Conservation (phyloP, 2,329 filamentous ascomycete species). For the Colletotrichum australisinense region DNA sequence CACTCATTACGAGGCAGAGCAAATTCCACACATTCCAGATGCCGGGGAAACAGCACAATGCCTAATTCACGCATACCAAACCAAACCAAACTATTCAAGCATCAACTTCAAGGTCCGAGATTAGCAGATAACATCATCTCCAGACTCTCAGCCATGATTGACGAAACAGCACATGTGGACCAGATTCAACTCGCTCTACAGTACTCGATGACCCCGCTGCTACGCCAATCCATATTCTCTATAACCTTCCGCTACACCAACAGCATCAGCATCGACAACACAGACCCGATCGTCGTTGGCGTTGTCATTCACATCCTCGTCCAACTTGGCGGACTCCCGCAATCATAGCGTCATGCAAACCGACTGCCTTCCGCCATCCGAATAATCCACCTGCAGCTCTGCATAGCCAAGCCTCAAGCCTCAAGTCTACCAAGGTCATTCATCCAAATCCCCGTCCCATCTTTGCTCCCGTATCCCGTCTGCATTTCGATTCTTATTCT, state of each 20-base stretch:
- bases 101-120: neutral
- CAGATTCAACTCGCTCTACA: neutral
- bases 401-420: neutral
- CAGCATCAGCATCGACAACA: constrained; percentile 20
- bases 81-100: neutral
- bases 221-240: neutral
- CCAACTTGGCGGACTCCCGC: constrained; percentile 20
- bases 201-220: neutral
- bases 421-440: neutral
- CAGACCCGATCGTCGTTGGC: constrained; percentile 20
- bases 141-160: neutral
- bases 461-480: constrained; percentile 18
- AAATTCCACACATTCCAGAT: neutral
- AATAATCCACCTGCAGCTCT: constrained; percentile 8
- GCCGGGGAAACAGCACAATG: neutral
- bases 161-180: constrained; percentile 10
- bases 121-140: neutral
- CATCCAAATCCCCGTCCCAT: constrained; percentile 6
- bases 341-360: constrained; percentile 27
- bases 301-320: neutral
- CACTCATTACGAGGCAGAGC: neutral
- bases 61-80: neutral
- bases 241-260: constrained; percentile 5
- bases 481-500: neutral
- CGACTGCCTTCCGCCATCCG: constrained; percentile 15